Evolutionary conservation across 495 filamentous ascomycete genomes (phyloP).

Genomic region (Aspergillus panamensis): DNA sequence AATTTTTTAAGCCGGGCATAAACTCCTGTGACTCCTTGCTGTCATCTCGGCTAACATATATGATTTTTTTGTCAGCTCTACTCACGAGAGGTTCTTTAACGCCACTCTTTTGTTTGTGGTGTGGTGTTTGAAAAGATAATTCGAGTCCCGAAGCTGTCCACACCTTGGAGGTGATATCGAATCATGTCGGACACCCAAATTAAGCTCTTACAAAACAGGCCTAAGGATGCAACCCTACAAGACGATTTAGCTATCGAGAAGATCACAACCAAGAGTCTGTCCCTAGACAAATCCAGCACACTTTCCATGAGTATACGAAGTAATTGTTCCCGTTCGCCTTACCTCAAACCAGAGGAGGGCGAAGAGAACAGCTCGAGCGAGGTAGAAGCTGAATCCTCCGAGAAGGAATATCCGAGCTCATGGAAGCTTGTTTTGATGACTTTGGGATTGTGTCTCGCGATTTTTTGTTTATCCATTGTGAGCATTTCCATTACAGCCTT

Average conservation of each 20-base stretch:
- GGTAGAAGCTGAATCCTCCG: constrained; percentile 30
- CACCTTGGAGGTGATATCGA: not conserved
- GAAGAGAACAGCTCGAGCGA: constrained; percentile 1
- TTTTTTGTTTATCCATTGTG: constrained; percentile 65
- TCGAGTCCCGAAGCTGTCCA: no score
- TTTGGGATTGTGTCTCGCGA: constrained; percentile 56
- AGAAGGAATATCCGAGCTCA: constrained; percentile 46
- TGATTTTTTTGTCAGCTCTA: no score
- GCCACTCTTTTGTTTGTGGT: no score
- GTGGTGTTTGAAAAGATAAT: no score
- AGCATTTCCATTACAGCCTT: constrained; percentile 14
- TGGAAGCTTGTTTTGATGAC: constrained; percentile 55
- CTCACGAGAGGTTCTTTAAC: no score
- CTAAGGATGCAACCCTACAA: not conserved
- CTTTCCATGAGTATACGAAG: constrained; percentile 15
- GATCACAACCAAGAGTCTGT: constrained; percentile 2
- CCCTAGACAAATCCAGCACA: constrained; percentile 30
- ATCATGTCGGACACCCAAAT: not conserved
- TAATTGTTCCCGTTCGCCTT: not conserved
- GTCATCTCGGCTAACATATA: no score
- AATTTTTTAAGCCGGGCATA: no score
- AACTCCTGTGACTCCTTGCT: no score
- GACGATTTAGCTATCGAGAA: not conserved
- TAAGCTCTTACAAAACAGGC: not conserved
- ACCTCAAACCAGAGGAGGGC: constrained; percentile 1